phyloP scores from a whole-genome alignment of 345 rosid species.

The Boechera divaricarpa region DNA sequence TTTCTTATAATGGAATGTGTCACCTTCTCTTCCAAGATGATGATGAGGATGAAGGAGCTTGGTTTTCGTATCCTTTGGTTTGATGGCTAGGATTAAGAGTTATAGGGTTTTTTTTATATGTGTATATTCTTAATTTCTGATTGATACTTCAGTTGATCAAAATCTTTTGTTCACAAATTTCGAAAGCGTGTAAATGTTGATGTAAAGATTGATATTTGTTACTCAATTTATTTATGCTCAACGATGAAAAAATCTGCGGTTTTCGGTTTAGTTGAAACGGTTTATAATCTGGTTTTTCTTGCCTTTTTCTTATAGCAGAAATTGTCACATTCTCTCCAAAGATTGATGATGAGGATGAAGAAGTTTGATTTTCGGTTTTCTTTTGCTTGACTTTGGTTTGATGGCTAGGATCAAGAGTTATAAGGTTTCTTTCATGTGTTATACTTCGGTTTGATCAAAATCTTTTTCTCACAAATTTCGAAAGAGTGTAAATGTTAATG shows the following conservation, averaged over 20 bases:
- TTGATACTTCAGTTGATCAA: constrained; percentile 2
- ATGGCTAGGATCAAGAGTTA: background rate
- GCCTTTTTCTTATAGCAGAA: background rate
- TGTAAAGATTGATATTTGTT: background rate
- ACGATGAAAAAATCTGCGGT: too few relatives aligned
- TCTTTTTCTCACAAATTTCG: background rate
- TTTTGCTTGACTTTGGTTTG: constrained; percentile 14
- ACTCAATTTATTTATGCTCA: too few relatives aligned
- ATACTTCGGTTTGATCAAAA: constrained; percentile 10
- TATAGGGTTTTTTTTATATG: background rate
- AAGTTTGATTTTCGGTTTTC: background rate
- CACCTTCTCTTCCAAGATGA: constrained; percentile 7
- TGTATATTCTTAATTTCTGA: background rate
- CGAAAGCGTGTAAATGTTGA: constrained; percentile 1
- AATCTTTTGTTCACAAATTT: background rate
- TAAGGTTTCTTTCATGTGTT: constrained; percentile 10
- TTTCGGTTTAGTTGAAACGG: background rate
- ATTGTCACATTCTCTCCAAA: background rate
- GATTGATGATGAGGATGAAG: constrained; percentile 16
- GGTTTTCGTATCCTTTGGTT: background rate
- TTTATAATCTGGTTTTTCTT: background rate
- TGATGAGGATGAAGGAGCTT: constrained; percentile 1
- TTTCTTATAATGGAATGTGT: background rate
- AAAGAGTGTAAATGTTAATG: background rate
- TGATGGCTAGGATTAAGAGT: constrained; percentile 11